Conservation (phyloP, 1,139 yeast species). For the Taphrina confusa region DNA sequence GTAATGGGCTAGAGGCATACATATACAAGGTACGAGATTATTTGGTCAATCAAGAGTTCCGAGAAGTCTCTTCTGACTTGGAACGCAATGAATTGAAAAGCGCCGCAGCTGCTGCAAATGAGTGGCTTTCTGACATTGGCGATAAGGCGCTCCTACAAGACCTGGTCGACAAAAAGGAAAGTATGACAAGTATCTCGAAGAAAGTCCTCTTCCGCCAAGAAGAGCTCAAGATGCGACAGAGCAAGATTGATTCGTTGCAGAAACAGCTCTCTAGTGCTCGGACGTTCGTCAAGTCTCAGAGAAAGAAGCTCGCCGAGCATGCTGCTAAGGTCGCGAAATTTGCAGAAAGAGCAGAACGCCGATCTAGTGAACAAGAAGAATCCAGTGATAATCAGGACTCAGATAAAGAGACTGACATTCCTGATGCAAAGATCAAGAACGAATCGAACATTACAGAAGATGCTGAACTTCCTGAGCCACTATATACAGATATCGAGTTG, state of each 20-base stretch:
- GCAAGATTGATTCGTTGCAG: conserved; percentile 30
- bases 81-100: conserved; percentile 38
- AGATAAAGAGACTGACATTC: neutral
- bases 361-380: neutral
- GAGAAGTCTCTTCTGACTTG: conserved; percentile 34
- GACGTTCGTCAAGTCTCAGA: conserved; percentile 38
- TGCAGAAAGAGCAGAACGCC: neutral
- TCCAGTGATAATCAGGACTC: neutral
- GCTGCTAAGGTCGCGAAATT: neutral
- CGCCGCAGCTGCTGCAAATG: conserved; percentile 47
- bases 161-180: conserved; percentile 48
- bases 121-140: conserved; percentile 79
- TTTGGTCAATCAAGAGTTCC: conserved; percentile 40
- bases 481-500: conserved; percentile 31
- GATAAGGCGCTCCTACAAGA: conserved; percentile 56
- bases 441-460: neutral
- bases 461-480: conserved; percentile 29
- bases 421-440: neutral
- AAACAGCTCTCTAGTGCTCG: conserved; percentile 40
- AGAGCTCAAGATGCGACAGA: conserved; percentile 35
- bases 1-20: conserved; percentile 46
- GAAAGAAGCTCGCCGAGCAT: conserved; percentile 26
- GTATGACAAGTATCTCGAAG: conserved; percentile 42
- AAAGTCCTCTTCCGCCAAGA: conserved; percentile 39
- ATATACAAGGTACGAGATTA: conserved; percentile 45